A percentile compares a stretch with the other conserved stretches of the same genome.
phyloP scores from a whole-genome alignment of 139 green algal species.

The Spirogloea muscicola region DNA sequence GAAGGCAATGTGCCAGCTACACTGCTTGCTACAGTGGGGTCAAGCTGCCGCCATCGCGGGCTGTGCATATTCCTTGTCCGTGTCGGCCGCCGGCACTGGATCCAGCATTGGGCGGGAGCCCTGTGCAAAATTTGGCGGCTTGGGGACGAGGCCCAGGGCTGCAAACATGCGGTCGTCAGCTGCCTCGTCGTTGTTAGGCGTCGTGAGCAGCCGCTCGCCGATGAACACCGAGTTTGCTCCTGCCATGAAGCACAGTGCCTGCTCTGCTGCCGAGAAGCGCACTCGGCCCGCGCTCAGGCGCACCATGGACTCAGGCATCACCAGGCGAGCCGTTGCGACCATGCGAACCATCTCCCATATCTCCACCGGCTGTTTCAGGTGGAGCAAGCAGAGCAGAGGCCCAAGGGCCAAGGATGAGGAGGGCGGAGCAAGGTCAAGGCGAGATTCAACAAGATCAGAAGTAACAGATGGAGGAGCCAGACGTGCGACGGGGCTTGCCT shows the following conservation, averaged over 20 bases:
- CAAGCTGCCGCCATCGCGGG: too few species aligned
- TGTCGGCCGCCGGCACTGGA: too few species aligned
- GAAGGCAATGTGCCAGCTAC: too few species aligned
- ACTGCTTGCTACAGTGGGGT: too few species aligned
- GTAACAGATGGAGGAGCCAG: too few species aligned
- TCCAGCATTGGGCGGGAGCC: too few species aligned
- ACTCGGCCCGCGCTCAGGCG: slow-evolving; percentile 81
- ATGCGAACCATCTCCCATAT: slow-evolving; percentile 83
- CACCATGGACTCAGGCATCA: slow-evolving; percentile 91
- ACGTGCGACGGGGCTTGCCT: too few species aligned
- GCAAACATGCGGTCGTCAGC: slow-evolving; percentile 37
- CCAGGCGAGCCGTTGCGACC: slow-evolving; percentile 87
- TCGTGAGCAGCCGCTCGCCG: slow-evolving; percentile 97
- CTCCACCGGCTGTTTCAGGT: slow-evolving; percentile 18
- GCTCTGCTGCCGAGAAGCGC: slow-evolving; percentile 45
- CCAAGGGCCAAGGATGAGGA: too few species aligned
- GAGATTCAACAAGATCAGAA: not conserved
- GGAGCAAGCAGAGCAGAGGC: too few species aligned
- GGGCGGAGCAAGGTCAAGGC: too few species aligned
- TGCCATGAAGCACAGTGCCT: slow-evolving; percentile 91
- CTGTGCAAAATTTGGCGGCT: too few species aligned
- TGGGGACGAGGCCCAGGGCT: slow-evolving; percentile 23
- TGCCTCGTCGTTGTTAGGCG: slow-evolving; percentile 68
- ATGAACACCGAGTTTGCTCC: slow-evolving; percentile 98
- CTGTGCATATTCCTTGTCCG: too few species aligned